phyloP scores from a whole-genome alignment of 129 eudicot genomes.

The Chrysanthemum lavandulifolium region DNA sequence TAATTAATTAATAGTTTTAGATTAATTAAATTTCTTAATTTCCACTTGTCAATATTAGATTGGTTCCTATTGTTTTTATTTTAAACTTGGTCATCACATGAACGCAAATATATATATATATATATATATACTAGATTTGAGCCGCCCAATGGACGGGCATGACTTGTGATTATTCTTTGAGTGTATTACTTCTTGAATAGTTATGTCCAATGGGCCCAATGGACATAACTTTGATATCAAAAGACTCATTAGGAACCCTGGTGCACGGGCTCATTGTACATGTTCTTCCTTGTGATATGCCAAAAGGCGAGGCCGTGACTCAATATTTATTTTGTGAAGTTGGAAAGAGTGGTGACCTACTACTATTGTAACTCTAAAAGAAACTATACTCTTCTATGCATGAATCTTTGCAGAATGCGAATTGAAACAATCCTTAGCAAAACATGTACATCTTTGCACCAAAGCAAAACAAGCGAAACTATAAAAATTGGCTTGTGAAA shows the following conservation, averaged over 20 bases:
- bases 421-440: background rate
- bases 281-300: background rate
- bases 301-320: background rate
- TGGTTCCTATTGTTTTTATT: too few relatives aligned
- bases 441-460: background rate
- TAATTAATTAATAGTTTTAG: too few relatives aligned
- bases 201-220: too few relatives aligned
- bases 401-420: background rate
- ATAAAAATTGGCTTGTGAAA: background rate
- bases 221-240: too few relatives aligned
- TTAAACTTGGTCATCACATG: too few relatives aligned
- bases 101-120: too few relatives aligned
- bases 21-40: too few relatives aligned
- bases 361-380: slow-evolving; percentile 1
- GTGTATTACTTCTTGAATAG: too few relatives aligned
- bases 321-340: background rate
- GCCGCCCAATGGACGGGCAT: too few relatives aligned
- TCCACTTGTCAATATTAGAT: too few relatives aligned
- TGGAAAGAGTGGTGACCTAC: slow-evolving; percentile 6
- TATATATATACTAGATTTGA: too few relatives aligned
- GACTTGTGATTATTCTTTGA: too few relatives aligned
- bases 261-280: background rate
- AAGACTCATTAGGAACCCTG: background rate
- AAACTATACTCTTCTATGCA: background rate
- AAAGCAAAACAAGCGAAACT: background rate